These are phyloP conservation scores for Suhomyces faveliae DNA, from an alignment of 805 yeast species.

Conservation along the genomic window DNA sequence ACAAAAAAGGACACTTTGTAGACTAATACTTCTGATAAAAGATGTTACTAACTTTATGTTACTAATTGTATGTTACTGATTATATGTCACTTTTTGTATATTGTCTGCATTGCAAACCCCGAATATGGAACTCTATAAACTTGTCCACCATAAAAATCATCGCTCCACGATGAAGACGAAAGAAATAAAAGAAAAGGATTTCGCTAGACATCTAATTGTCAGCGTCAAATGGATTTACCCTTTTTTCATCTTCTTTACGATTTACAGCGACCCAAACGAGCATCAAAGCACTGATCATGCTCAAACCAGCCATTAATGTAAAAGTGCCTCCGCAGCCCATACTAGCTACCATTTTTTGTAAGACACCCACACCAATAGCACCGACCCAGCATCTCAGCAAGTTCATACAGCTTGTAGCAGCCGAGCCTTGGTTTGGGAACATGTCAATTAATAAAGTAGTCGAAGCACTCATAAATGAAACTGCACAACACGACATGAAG, in stretches of 20 bases:
- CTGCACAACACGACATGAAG: constrained; percentile 56
- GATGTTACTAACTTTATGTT: background rate
- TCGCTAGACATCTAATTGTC: background rate
- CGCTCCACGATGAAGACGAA: background rate
- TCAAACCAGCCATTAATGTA: constrained; percentile 62
- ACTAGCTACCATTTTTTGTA: constrained; percentile 54
- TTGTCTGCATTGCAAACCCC: background rate
- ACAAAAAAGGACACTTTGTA: background rate
- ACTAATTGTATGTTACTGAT: too few species aligned
- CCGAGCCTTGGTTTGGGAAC: constrained; percentile 66
- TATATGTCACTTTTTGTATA: too few species aligned
- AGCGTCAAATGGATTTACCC: background rate
- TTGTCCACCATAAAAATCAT: background rate
- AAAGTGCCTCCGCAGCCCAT: constrained; percentile 76
- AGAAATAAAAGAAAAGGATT: background rate
- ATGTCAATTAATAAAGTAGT: constrained; percentile 75
- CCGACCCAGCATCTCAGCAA: constrained; percentile 69
- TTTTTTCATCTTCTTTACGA: background rate
- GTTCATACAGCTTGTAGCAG: constrained; percentile 73
- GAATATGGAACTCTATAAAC: background rate
- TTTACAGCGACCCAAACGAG: constrained; percentile 8
- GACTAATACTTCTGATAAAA: background rate
- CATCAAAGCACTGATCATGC: constrained; percentile 14
- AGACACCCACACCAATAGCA: constrained; percentile 68
- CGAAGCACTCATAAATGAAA: constrained; percentile 55